Evolutionary conservation across 257 asterid genomes (phyloP), one percentile per base, ranked within the genome.

Genomic region (Penstemon eatonii): DNA sequence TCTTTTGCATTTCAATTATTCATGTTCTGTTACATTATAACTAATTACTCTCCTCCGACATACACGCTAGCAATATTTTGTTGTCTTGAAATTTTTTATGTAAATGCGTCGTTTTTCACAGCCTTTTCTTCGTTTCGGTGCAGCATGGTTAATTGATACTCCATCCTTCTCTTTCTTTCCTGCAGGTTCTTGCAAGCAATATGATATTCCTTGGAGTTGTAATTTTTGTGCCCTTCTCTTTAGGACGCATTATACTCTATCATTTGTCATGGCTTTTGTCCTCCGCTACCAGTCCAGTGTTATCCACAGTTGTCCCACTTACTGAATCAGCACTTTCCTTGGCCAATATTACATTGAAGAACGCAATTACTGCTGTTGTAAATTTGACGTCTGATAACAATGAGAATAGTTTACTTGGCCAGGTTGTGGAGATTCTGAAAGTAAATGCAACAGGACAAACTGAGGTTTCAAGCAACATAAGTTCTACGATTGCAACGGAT

Each of bases 171-270:
- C 66, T 70, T 69, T 78, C 47, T 63, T 68, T 61, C 43, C 3
- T 72, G 84, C 92, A 92, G 98, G 98, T 92, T 77, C 98, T 92
- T 78, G 98, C 98, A 5, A 92, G 98, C 85, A 92, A 92, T 77
- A 90, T 88, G 97, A 92, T 92, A 79, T 92, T 92, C 75, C 96
- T 92, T 55, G 98, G 97, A 70, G 96, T 90, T 65, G 89, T 92
- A 53, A 84, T 92, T 38, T 85, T 88, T 79, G 80, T 90, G 66
- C 98, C 98, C 36, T 92, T 92, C 81, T 86, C 97, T 7, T 64
- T 90, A 56, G 98, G 98, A 55, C 91, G 98, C 9, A 71, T 81
- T 61, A 88, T 92, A 65, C 80, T 90, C 59, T 70, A 85, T 75
- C 79, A 88, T 65, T 53, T 86, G 60, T 83, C 96, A 56, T 85